Evolutionary conservation across 2,329 filamentous ascomycete species (phyloP).

Genomic region (Penicillium sp.): DNA sequence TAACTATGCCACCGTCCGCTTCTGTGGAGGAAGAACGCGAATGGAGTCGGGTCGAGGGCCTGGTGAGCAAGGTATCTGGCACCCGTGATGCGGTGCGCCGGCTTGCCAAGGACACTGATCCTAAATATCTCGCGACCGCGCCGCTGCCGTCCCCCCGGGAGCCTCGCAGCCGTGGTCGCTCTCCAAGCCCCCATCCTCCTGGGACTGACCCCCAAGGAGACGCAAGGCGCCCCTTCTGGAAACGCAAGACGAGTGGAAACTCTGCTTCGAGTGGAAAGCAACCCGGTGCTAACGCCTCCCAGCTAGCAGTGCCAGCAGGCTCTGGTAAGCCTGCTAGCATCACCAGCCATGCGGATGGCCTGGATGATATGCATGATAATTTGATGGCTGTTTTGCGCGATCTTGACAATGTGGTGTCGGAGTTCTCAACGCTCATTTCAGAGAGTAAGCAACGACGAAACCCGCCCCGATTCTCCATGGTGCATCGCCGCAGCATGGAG

Average conservation of each 20-base stretch:
- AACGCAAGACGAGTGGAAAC: conserved; percentile 71
- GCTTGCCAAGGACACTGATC: conserved; percentile 80
- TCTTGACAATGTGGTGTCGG: conserved; percentile 77
- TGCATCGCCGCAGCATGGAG: conserved; percentile 71
- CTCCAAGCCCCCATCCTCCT: conserved; percentile 35
- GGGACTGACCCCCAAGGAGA: conserved; percentile 39
- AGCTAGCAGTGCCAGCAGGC: conserved; percentile 51
- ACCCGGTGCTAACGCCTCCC: conserved; percentile 48
- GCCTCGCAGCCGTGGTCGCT: conserved; percentile 32
- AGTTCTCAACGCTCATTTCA: conserved; percentile 75
- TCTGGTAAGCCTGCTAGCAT: conserved; percentile 37
- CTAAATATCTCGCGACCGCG: conserved; percentile 51
- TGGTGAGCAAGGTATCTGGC: conserved; percentile 83
- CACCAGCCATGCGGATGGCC: conserved; percentile 48
- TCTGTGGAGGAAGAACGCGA: conserved; percentile 68
- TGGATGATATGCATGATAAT: conserved; percentile 74
- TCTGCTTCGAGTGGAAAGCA: conserved; percentile 43
- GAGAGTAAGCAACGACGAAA: conserved; percentile 77
- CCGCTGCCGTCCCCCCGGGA: conserved; percentile 11
- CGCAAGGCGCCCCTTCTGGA: conserved; percentile 84
- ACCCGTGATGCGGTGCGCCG: conserved; percentile 85
- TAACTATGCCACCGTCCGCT: conserved; percentile 33
- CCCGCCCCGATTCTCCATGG: conserved; percentile 54
- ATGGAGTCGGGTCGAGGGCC: conserved; percentile 81
- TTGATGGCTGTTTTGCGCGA: conserved; percentile 82